These are phyloP conservation scores for Annulohypoxylon truncatum DNA, from an alignment of 2,329 filamentous ascomycete genomes.

Conservation along the genomic window DNA sequence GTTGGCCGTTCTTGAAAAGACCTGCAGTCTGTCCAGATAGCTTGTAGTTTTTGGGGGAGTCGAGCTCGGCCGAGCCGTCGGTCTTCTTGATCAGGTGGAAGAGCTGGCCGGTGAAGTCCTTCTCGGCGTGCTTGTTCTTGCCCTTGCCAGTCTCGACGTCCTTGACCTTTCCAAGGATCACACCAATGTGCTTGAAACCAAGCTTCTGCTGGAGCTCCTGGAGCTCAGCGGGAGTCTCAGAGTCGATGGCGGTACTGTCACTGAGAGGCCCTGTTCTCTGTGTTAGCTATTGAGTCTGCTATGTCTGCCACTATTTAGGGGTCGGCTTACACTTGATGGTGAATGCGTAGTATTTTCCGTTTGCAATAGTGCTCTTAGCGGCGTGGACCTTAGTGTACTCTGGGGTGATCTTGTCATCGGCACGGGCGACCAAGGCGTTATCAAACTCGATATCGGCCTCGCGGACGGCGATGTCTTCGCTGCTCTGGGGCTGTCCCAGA, in stretches of 20 bases:
- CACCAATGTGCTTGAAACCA: neutral
- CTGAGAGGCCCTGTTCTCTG: neutral
- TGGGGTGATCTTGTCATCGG: neutral
- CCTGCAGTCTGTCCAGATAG: neutral
- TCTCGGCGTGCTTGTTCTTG: neutral
- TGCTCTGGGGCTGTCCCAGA: neutral
- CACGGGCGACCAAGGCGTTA: neutral
- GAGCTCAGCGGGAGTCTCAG: neutral
- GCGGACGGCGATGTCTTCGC: neutral
- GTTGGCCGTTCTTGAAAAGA: neutral
- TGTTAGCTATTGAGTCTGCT: neutral
- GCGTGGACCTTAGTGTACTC: neutral
- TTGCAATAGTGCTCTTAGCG: neutral
- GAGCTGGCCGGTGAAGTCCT: neutral
- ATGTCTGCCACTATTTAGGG: neutral
- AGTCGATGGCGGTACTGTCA: neutral
- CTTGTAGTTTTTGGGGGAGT: neutral
- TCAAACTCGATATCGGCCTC: neutral
- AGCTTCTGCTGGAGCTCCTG: neutral
- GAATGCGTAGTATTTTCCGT: neutral
- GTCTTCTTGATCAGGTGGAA: neutral
- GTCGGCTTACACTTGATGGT: neutral
- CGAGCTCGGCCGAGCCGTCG: neutral
- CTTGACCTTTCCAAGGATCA: neutral
- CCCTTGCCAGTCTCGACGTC: neutral